Conservation (phyloP, 2,329 filamentous ascomycete species). For the Trichoderma brevicompactum region DNA sequence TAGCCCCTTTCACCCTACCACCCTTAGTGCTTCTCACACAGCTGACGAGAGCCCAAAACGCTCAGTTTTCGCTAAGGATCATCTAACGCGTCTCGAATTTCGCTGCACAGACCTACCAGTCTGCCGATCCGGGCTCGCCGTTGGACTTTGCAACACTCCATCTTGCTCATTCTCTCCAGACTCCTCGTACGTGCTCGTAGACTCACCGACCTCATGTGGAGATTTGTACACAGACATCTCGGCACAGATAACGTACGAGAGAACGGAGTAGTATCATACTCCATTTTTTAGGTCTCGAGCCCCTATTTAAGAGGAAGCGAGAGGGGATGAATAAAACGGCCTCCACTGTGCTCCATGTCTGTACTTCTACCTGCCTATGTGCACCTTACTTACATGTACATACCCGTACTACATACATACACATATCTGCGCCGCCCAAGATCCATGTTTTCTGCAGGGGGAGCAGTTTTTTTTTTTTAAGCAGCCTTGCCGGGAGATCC, state of each 20-base stretch:
- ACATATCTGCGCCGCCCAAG: not conserved
- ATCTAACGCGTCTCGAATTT: not conserved
- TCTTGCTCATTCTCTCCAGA: not conserved
- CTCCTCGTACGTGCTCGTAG: not conserved
- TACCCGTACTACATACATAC: not conserved
- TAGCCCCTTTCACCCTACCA: not conserved
- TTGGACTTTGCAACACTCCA: not conserved
- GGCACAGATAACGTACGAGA: not conserved
- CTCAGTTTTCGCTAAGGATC: not conserved
- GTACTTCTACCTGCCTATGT: not conserved
- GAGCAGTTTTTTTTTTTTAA: not conserved
- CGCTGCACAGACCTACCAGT: slow-evolving; percentile 3
- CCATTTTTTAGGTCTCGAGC: not conserved
- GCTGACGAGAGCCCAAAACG: slow-evolving; percentile 1
- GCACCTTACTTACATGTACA: not conserved
- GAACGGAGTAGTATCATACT: not conserved
- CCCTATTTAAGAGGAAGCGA: slow-evolving; percentile 14
- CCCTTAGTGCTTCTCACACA: not conserved
- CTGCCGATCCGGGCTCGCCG: slow-evolving; percentile 21
- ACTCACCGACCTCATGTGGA: slow-evolving; percentile 15
- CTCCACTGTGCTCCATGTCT: not conserved
- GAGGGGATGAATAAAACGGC: not conserved
- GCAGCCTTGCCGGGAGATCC: not conserved
- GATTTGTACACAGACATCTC: slow-evolving; percentile 7
- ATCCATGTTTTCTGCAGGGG: slow-evolving; percentile 8